Conservation (phyloP, 306 rosid genomes). For the Lathyrus sativus region DNA sequence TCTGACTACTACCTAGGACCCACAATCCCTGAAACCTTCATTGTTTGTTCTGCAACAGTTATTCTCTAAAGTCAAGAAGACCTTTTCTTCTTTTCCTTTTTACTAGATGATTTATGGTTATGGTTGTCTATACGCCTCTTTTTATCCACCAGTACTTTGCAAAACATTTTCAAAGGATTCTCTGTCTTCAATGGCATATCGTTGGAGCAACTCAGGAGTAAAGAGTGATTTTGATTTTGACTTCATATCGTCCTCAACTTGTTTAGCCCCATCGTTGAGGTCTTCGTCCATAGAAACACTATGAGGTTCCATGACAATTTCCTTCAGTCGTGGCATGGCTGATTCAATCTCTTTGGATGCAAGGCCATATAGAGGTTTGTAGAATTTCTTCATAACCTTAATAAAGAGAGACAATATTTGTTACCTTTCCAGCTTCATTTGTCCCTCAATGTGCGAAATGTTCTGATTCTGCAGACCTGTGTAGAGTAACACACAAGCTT, state of each 20-base stretch:
- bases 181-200: slow-evolving; percentile 59
- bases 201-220: slow-evolving; percentile 55
- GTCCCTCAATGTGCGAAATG: slow-evolving; percentile 73
- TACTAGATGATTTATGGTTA: slow-evolving; percentile 45
- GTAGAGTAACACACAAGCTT: slow-evolving; percentile 88
- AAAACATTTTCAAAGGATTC: slow-evolving; percentile 54
- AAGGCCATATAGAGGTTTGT: slow-evolving; percentile 58
- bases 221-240: slow-evolving; percentile 48
- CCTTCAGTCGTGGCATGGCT: slow-evolving; percentile 74
- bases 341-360: slow-evolving; percentile 73
- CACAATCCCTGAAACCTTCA: background rate
- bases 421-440: slow-evolving; percentile 69
- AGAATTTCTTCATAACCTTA: slow-evolving; percentile 78
- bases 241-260: slow-evolving; percentile 70
- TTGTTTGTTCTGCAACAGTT: slow-evolving; percentile 6
- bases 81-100: slow-evolving; percentile 49
- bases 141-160: slow-evolving; percentile 54
- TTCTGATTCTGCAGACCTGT: slow-evolving; percentile 78
- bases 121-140: slow-evolving; percentile 49
- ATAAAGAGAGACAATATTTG: slow-evolving; percentile 82
- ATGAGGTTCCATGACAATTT: slow-evolving; percentile 72
- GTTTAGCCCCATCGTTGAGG: slow-evolving; percentile 74
- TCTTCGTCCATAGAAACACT: slow-evolving; percentile 77
- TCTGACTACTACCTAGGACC: slow-evolving; percentile 9
- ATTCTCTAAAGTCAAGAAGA: slow-evolving; percentile 30